A percentile compares a stretch with the other conserved stretches of the same genome.
These are phyloP conservation scores for Tylopilus sp. DNA, from an alignment of 768 basidiomycete species.

Conservation along the genomic window DNA sequence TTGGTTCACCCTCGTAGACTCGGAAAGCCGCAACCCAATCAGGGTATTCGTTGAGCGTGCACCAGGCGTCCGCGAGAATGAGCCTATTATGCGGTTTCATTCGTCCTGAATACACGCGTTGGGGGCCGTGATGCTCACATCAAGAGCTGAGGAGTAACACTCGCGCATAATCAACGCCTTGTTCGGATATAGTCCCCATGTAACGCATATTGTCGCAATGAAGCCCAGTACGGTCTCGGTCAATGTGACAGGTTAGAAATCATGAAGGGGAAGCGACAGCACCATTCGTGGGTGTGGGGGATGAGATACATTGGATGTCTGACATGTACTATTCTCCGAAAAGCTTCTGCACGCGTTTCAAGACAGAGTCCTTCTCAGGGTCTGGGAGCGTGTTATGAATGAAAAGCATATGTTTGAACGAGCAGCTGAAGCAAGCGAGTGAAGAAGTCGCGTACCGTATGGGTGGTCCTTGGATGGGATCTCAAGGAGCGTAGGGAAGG, in stretches of 20 bases:
- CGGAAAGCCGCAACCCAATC: constrained; percentile 55
- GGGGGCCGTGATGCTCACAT: constrained; percentile 9
- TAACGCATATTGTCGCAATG: constrained; percentile 25
- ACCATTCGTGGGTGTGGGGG: constrained; percentile 4
- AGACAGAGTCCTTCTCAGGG: constrained; percentile 91
- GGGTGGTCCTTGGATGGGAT: constrained; percentile 99
- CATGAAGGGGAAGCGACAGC: constrained; percentile 9
- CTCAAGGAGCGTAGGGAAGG: constrained; percentile 95
- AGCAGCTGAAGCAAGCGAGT: neutral
- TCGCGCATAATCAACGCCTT: constrained; percentile 8
- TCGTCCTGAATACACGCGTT: constrained; percentile 27
- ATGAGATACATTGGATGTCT: constrained; percentile 15
- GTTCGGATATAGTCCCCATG: constrained; percentile 17
- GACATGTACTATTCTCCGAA: constrained; percentile 71
- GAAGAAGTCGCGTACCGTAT: constrained; percentile 63
- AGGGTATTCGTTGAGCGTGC: constrained; percentile 70
- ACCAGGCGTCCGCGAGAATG: constrained; percentile 65
- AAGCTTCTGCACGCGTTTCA: constrained; percentile 95
- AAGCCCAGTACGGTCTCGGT: constrained; percentile 22
- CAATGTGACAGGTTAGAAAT: constrained; percentile 6
- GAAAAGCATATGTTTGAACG: constrained; percentile 5
- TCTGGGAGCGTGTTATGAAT: constrained; percentile 47
- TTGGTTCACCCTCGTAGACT: constrained; percentile 40
- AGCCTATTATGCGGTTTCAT: constrained; percentile 68
- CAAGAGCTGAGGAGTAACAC: constrained; percentile 9